phyloP scores from a whole-genome alignment of 768 basidiomycete genomes.

The Tulasnella sp. region DNA sequence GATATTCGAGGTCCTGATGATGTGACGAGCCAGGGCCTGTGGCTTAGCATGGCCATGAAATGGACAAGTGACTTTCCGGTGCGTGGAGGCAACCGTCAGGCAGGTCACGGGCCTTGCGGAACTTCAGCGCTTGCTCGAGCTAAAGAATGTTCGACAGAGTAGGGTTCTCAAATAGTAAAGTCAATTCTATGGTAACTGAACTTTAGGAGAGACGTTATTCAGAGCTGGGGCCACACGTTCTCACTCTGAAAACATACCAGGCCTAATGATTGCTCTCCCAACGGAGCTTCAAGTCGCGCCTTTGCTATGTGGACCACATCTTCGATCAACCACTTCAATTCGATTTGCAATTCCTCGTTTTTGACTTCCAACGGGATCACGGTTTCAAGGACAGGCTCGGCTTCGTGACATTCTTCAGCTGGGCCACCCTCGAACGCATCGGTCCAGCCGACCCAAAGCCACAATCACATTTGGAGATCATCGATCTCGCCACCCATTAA shows the following conservation, averaged over 20 bases:
- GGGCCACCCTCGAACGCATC: constrained; percentile 41
- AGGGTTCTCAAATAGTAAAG: background rate
- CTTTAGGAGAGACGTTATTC: too few species aligned
- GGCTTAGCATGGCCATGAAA: background rate
- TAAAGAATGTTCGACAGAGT: background rate
- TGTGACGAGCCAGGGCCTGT: background rate
- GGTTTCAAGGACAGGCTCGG: constrained; percentile 33
- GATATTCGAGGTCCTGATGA: background rate
- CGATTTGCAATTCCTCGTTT: constrained; percentile 50
- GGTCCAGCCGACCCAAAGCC: constrained; percentile 35
- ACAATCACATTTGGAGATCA: constrained; percentile 63
- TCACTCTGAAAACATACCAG: too few species aligned
- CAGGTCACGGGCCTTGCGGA: background rate
- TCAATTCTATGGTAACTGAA: background rate
- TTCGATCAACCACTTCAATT: too few species aligned
- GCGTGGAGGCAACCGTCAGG: background rate
- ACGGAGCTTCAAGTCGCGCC: too few species aligned
- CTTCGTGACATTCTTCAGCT: constrained; percentile 29
- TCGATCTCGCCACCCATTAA: too few species aligned
- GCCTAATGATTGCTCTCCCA: too few species aligned
- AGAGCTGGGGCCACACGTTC: too few species aligned
- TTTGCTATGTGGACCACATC: too few species aligned
- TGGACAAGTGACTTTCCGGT: background rate
- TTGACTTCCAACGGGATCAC: constrained; percentile 35
- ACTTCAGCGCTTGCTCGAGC: background rate